Conservation (phyloP, 1,139 yeast genomes). For the Suhomyces kunorum region DNA sequence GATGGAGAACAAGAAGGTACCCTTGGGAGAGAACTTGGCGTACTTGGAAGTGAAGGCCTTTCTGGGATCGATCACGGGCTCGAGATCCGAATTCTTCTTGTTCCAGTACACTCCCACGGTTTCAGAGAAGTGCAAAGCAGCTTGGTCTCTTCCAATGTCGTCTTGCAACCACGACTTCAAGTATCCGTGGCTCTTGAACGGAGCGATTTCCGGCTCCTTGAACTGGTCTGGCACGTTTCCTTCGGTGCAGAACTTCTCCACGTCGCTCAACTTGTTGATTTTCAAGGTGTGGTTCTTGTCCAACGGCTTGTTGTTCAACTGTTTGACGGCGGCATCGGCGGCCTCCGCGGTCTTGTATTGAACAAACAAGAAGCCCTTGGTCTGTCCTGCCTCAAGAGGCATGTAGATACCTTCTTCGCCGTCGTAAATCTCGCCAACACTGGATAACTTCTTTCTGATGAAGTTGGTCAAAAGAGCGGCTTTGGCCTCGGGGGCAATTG, state of each 20-base stretch:
- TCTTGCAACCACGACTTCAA: constrained; percentile 92
- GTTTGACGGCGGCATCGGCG: constrained; percentile 79
- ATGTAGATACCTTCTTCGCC: constrained; percentile 72
- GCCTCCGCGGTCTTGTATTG: constrained; percentile 69
- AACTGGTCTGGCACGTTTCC: constrained; percentile 67
- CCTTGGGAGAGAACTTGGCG: constrained; percentile 91
- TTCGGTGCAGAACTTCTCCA: constrained; percentile 76
- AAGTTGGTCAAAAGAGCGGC: constrained; percentile 84
- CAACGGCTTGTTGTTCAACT: constrained; percentile 83
- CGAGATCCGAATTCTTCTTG: constrained; percentile 73
- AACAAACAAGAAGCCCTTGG: constrained; percentile 86
- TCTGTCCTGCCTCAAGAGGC: constrained; percentile 79
- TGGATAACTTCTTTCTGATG: constrained; percentile 72
- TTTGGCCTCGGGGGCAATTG: constrained; percentile 89
- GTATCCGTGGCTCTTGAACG: constrained; percentile 74
- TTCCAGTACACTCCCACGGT: constrained; percentile 88
- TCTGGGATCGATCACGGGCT: constrained; percentile 76
- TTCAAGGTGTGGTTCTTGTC: constrained; percentile 90
- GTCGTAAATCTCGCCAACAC: constrained; percentile 66
- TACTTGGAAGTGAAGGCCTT: constrained; percentile 83
- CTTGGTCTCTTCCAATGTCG: constrained; percentile 87
- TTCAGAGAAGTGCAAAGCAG: constrained; percentile 76
- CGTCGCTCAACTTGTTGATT: constrained; percentile 80
- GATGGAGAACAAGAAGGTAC: constrained; percentile 82
- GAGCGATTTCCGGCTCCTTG: constrained; percentile 68